These are phyloP conservation scores for Fusarium palustre DNA, from an alignment of 2,329 filamentous ascomycete genomes.

Conservation along the genomic window DNA sequence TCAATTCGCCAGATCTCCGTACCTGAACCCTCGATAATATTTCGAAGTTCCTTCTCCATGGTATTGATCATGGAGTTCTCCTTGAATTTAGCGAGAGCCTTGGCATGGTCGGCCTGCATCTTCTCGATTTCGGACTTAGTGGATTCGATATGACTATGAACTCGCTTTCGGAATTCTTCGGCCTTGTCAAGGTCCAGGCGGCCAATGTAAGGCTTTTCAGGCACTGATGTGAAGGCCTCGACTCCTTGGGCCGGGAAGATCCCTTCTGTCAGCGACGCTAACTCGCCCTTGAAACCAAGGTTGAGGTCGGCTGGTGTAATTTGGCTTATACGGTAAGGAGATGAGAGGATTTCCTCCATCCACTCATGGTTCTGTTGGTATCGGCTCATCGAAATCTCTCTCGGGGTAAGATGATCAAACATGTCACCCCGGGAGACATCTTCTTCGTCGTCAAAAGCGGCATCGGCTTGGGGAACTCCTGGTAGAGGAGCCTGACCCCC, in stretches of 20 bases:
- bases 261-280: slow-evolving; percentile 83
- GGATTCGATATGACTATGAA: slow-evolving; percentile 76
- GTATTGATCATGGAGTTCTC: slow-evolving; percentile 75
- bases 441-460: slow-evolving; percentile 84
- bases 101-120: slow-evolving; percentile 83
- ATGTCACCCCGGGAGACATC: slow-evolving; percentile 88
- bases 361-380: slow-evolving; percentile 98
- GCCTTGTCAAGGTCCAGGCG: slow-evolving; percentile 80
- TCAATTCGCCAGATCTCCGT: slow-evolving; percentile 74
- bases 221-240: slow-evolving; percentile 59
- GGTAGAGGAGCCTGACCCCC: slow-evolving; percentile 54
- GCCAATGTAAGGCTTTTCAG: slow-evolving; percentile 69
- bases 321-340: slow-evolving; percentile 85
- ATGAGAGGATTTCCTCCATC: slow-evolving; percentile 98
- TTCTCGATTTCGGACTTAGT: slow-evolving; percentile 85
- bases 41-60: slow-evolving; percentile 81
- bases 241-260: slow-evolving; percentile 77
- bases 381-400: slow-evolving; percentile 86
- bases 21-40: slow-evolving; percentile 69
- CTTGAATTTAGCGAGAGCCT: slow-evolving; percentile 79
- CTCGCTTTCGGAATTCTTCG: slow-evolving; percentile 84
- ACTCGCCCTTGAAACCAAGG: slow-evolving; percentile 83
- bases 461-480: slow-evolving; percentile 55
- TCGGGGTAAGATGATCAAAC: slow-evolving; percentile 88
- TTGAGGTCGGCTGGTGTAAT: slow-evolving; percentile 90